Base-by-base conservation (phyloP, 2,329 filamentous ascomycete genomes). In the Verticillium dahliae region DNA sequence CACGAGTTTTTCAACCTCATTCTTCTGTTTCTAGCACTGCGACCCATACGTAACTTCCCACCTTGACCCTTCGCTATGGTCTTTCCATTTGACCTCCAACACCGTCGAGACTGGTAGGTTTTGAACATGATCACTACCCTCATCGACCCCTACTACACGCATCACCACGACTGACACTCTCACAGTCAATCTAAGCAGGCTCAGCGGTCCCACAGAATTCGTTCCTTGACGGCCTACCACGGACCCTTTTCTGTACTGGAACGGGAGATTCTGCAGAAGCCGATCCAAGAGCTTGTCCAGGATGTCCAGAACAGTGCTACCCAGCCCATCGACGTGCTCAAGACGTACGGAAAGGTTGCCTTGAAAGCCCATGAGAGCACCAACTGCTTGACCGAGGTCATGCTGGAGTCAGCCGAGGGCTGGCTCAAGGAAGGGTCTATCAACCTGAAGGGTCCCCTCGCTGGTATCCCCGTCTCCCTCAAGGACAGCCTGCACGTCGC, bases 371-470 rank as follows among this genome's bases (percentile, higher is more conserved):
- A 97, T 39, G 83, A 88, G 65, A 89, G 89, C 75, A 97, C 92
- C 2, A 97, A 97, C 73, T 96, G 91, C 70, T 76, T 96, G 13
- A 97, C 94, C 0, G 93, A 97, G 75, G 80, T 97, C 61, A 85
- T 97, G 78, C 83, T 97, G 41, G 81, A 85, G 0, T 88, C 89
- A 61, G 91, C 92, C 0, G 91, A 96, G 74, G 75, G 79, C 60
- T 97, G 92, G 91, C 73, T 85, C 18, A 65, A 70, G 4, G 76
- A 82, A 61, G 80, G 78, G 11, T 80, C 77, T 9, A 79, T 86
- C 71, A 92, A 97, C 71, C 76, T 94, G 37, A 84, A 90, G 69
- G 92, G 92, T 0, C 91, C 93, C 1, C 77, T 97, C 37, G 92
- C 93, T 1, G 93, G 93, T 15, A 90, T 97, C 57, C 92, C 94